Evolutionary conservation across 805 yeast species (phyloP).

Genomic region (Spathaspora arborariae): DNA sequence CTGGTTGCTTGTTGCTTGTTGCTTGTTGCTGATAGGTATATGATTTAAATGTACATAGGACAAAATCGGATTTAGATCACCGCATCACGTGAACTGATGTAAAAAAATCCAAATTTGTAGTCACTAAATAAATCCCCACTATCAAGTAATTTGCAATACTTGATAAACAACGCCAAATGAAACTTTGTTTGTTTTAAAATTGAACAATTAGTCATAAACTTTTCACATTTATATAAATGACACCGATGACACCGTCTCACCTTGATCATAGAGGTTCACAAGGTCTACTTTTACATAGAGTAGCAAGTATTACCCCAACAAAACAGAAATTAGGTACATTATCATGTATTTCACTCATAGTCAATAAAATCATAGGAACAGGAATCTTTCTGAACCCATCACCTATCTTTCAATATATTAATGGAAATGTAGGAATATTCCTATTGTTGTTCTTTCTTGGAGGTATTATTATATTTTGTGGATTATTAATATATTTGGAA

Average conservation of each 20-base stretch:
- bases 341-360: constrained; percentile 37
- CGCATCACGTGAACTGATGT: constrained; percentile 1
- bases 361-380: constrained; percentile 43
- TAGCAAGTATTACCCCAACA: neutral
- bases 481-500: constrained; percentile 38
- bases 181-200: neutral
- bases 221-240: neutral
- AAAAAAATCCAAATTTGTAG: neutral
- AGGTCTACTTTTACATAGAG: neutral
- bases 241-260: neutral
- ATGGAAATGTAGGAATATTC: constrained; percentile 36
- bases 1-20: too few species aligned
- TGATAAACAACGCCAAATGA: neutral
- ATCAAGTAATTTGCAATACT: neutral
- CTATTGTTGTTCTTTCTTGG: constrained; percentile 32
- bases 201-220: neutral
- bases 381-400: constrained; percentile 42
- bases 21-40: too few species aligned
- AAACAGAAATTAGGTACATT: constrained; percentile 15
- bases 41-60: too few species aligned
- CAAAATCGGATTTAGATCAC: too few species aligned
- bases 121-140: neutral
- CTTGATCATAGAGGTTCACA: neutral
- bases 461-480: constrained; percentile 34
- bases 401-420: constrained; percentile 34